Percentiles rank a stretch among this genome's conserved stretches.
Conservation (phyloP, 1,139 yeast genomes). For the Suhomyces terraborum region DNA sequence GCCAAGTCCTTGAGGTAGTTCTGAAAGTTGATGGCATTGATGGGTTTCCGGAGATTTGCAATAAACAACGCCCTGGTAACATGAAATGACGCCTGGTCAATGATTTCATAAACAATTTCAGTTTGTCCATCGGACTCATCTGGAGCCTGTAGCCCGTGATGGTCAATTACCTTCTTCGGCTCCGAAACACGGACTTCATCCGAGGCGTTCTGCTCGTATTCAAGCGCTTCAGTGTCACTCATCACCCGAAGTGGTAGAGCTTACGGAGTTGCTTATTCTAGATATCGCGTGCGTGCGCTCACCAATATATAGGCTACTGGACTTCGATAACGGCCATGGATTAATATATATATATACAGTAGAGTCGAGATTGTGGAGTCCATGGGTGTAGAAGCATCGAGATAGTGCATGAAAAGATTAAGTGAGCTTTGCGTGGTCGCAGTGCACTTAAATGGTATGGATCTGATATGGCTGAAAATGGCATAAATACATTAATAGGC, state of each 20-base stretch:
- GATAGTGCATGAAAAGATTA: too few relatives aligned
- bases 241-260: constrained; percentile 8
- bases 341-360: too few relatives aligned
- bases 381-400: too few relatives aligned
- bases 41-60: constrained; percentile 44
- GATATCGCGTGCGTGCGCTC: too few relatives aligned
- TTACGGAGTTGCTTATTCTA: neutral
- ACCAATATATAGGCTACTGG: too few relatives aligned
- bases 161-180: constrained; percentile 24
- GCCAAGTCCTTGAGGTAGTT: constrained; percentile 33
- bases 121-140: constrained; percentile 27
- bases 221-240: constrained; percentile 24
- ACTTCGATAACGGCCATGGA: too few relatives aligned
- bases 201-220: constrained; percentile 20
- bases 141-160: constrained; percentile 28
- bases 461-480: too few relatives aligned
- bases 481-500: too few relatives aligned
- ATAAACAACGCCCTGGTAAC: constrained; percentile 46
- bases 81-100: constrained; percentile 33
- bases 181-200: constrained; percentile 8
- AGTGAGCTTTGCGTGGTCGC: too few relatives aligned
- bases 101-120: constrained; percentile 36
- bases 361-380: too few relatives aligned
- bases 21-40: constrained; percentile 42
- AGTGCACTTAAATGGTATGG: too few relatives aligned